These are phyloP conservation scores for Trifolium dubium DNA, from an alignment of 306 rosid genomes.

Conservation along the genomic window DNA sequence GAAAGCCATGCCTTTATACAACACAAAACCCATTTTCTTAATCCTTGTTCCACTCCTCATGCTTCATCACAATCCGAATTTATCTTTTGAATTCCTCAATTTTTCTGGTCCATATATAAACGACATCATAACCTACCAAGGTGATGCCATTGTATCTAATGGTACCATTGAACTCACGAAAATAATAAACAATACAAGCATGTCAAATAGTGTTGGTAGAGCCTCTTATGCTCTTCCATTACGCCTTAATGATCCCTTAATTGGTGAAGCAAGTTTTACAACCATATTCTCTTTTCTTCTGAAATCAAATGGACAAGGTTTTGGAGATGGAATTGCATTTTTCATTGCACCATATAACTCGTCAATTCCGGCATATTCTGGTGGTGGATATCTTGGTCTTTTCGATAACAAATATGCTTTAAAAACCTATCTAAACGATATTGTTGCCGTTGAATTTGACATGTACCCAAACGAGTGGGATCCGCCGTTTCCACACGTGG, in stretches of 20 bases:
- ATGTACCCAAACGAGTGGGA: slow-evolving; percentile 40
- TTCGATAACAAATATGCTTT: slow-evolving; percentile 13
- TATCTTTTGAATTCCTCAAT: slow-evolving; percentile 2
- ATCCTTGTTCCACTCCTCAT: slow-evolving; percentile 24
- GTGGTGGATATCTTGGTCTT: slow-evolving; percentile 46
- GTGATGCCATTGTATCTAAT: neutral
- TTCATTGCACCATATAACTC: slow-evolving; percentile 39
- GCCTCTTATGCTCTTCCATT: slow-evolving; percentile 33
- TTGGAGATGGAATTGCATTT: slow-evolving; percentile 42
- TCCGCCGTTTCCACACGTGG: slow-evolving; percentile 40
- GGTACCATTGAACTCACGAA: slow-evolving; percentile 12
- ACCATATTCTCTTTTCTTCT: slow-evolving; percentile 23
- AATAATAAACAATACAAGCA: neutral
- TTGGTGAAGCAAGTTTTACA: slow-evolving; percentile 8
- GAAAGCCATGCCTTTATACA: slow-evolving; percentile 9
- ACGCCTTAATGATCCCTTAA: slow-evolving; percentile 34
- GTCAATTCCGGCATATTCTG: slow-evolving; percentile 36
- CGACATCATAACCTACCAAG: slow-evolving; percentile 29
- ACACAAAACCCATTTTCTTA: slow-evolving; percentile 28
- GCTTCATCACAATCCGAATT: slow-evolving; percentile 6
- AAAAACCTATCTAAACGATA: neutral
- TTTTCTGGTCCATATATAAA: slow-evolving; percentile 3
- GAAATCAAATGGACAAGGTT: neutral
- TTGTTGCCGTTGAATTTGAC: slow-evolving; percentile 53
- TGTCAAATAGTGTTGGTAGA: slow-evolving; percentile 31